These are phyloP conservation scores for Candida pseudoviswanathii DNA, from an alignment of 1,139 yeast genomes.

Conservation along the genomic window DNA sequence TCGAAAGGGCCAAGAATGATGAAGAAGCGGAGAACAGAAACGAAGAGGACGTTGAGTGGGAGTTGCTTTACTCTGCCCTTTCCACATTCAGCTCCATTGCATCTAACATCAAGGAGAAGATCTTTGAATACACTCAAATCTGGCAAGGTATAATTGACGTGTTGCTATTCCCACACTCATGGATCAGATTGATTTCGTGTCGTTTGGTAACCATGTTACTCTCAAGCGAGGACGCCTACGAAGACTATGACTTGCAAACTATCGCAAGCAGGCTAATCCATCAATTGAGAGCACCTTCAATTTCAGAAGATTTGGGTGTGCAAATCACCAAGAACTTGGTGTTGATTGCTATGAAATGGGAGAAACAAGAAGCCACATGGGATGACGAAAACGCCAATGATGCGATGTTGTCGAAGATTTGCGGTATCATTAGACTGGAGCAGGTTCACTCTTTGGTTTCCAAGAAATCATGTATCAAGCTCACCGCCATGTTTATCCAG, in stretches of 20 bases:
- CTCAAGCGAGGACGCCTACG: conserved; percentile 38
- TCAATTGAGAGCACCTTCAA: conserved; percentile 78
- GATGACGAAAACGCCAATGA: conserved; percentile 49
- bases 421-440: conserved; percentile 69
- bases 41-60: conserved; percentile 61
- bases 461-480: conserved; percentile 67
- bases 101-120: conserved; percentile 28
- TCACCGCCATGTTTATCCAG: conserved; percentile 59
- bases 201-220: conserved; percentile 60
- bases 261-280: conserved; percentile 70
- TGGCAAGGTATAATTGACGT: conserved; percentile 60
- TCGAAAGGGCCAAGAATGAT: conserved; percentile 34
- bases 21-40: conserved; percentile 25
- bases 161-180: conserved; percentile 83
- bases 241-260: conserved; percentile 53
- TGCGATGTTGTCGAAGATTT: conserved; percentile 62
- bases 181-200: conserved; percentile 80
- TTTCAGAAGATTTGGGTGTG: conserved; percentile 64
- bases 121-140: conserved; percentile 35
- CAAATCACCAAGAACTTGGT: conserved; percentile 73
- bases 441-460: conserved; percentile 53
- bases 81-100: conserved; percentile 52
- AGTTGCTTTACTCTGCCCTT: conserved; percentile 68
- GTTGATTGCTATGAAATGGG: conserved; percentile 65
- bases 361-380: conserved; percentile 42